Evolutionary conservation across 2,329 filamentous ascomycete genomes (phyloP).

Genomic region (Dothistroma septosporum): DNA sequence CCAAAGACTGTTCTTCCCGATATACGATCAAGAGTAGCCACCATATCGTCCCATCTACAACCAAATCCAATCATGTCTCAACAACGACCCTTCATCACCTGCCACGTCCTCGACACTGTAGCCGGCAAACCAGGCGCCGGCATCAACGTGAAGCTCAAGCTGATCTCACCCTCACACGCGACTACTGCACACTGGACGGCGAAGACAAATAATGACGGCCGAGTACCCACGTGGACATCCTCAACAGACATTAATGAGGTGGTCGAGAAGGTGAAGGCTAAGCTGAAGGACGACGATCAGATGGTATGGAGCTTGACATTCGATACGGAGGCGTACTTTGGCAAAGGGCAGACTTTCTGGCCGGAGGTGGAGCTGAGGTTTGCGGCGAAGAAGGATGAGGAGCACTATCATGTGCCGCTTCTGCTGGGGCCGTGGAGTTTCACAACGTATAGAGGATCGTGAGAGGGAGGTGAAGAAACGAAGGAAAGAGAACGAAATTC

Average conservation of each 20-base stretch:
- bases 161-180: constrained; percentile 35
- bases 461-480: constrained; percentile 24
- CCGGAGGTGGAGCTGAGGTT: constrained; percentile 56
- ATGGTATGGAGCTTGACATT: constrained; percentile 67
- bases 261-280: constrained; percentile 34
- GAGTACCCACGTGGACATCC: constrained; percentile 65
- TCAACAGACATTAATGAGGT: constrained; percentile 35
- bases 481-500: not conserved
- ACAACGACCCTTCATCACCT: constrained; percentile 62
- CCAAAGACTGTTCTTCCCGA: not conserved
- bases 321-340: constrained; percentile 69
- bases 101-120: constrained; percentile 82
- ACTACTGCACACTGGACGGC: constrained; percentile 54
- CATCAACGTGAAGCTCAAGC: constrained; percentile 63
- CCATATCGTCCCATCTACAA: constrained; percentile 13
- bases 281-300: constrained; percentile 35
- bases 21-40: constrained; percentile 9
- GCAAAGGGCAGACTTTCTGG: constrained; percentile 54
- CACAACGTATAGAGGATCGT: constrained; percentile 76
- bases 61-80: not conserved
- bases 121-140: constrained; percentile 63
- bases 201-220: constrained; percentile 71
- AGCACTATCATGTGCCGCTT: constrained; percentile 77
- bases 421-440: constrained; percentile 75
- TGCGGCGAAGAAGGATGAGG: constrained; percentile 42